phyloP scores from a whole-genome alignment of 305 asterid species.

The Salvia sclarea region DNA sequence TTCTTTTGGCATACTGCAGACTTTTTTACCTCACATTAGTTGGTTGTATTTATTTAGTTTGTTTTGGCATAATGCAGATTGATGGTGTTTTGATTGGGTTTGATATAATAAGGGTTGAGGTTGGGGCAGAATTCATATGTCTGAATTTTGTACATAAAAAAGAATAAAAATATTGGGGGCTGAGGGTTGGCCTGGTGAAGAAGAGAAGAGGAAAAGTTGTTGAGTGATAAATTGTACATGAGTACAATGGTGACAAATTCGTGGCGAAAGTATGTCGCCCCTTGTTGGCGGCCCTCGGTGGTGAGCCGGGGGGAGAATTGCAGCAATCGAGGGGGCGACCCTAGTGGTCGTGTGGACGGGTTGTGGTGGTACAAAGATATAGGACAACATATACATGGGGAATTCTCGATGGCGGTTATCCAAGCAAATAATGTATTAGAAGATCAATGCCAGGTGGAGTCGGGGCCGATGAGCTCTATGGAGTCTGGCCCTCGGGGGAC shows the following conservation, averaged over 20 bases:
- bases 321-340: slow-evolving; percentile 45
- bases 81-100: slow-evolving; percentile 34
- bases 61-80: slow-evolving; percentile 33
- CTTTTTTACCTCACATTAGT: too few relatives aligned
- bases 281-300: slow-evolving; percentile 61
- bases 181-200: slow-evolving; percentile 37
- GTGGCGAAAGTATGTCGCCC: slow-evolving; percentile 54
- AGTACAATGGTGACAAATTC: slow-evolving; percentile 54
- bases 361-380: slow-evolving; percentile 70
- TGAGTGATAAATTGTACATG: slow-evolving; percentile 33
- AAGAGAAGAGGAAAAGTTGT: slow-evolving; percentile 1
- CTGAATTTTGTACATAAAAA: background rate
- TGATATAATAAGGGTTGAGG: slow-evolving; percentile 20
- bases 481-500: slow-evolving; percentile 63
- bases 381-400: slow-evolving; percentile 59
- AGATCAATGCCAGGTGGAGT: slow-evolving; percentile 71
- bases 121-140: background rate
- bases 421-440: slow-evolving; percentile 60
- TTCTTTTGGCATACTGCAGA: too few relatives aligned
- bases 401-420: slow-evolving; percentile 70
- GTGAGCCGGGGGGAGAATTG: slow-evolving; percentile 43
- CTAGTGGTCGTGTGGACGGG: slow-evolving; percentile 48
- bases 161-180: slow-evolving; percentile 3
- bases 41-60: slow-evolving; percentile 7
- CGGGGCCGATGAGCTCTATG: slow-evolving; percentile 57